Evolutionary conservation across 345 rosid species (phyloP), one percentile per base, ranked within the genome.

Genomic region (Murraya koenigii): DNA sequence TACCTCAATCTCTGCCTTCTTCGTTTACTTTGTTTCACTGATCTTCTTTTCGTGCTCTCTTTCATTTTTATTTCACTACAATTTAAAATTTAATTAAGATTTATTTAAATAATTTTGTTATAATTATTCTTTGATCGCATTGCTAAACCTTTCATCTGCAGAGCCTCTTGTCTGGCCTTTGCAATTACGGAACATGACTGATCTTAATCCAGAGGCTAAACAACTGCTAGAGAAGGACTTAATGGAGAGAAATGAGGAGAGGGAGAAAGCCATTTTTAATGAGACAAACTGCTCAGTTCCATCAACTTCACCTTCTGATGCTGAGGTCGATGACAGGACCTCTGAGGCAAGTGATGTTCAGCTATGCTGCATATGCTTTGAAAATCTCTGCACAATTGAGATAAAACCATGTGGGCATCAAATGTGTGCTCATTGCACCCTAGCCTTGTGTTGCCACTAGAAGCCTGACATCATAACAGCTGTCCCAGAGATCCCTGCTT

Each of bases 141-240:
- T 86, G 44, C 70, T 86, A 30, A 81, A 86, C 64, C 88, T 86
- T 59, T 83, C 86, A 30, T 81, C 88, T 10, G 86, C 88, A 32
- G 88, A 81, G 81, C 88, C 83, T 62, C 88, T 86, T 47, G 85
- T 86, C 33, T 86, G 88, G 88, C 88, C 88, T 5, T 77, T 85
- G n/a, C 86, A 84, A 36, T 83, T 86, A 52, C 80, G 82, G 63
- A 80, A 83, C 85, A 83, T 86, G 64, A 68, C 85, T 10, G 86
- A 81, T 74, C 83, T 86, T 41, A 86, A 79, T 62, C 80, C 79
- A 59, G 88, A 86, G 63, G 80, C 88, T 2, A 83, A 83, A 83
- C 78, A 82, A 23, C 79, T 79, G 23, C 74, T 86, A 1, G 88
- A 83, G 65, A 61, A 69, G n/a, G 86, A 86, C 38, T 75, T 86